These are phyloP conservation scores for Pyricularia sp. DNA, from an alignment of 2,329 filamentous ascomycete genomes.

Conservation along the genomic window DNA sequence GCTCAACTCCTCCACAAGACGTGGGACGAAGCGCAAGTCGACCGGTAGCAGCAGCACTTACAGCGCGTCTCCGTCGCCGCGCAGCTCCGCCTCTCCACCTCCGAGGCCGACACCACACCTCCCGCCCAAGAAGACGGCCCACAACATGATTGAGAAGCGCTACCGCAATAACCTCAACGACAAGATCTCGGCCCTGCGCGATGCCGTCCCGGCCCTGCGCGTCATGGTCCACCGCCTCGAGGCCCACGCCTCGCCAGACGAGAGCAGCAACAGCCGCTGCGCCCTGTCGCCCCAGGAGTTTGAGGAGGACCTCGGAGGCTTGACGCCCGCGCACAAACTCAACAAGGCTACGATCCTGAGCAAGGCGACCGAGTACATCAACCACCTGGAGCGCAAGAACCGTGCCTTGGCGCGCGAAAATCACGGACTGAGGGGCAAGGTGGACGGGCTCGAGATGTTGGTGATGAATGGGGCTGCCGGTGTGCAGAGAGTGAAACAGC, in stretches of 20 bases:
- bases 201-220: slow-evolving; percentile 52
- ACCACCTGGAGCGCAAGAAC: slow-evolving; percentile 21
- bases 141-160: slow-evolving; percentile 80
- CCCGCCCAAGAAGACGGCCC: slow-evolving; percentile 63
- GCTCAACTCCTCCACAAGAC: neutral
- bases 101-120: slow-evolving; percentile 7
- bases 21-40: slow-evolving; percentile 22
- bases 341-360: slow-evolving; percentile 33
- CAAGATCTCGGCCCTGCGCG: slow-evolving; percentile 67
- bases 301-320: slow-evolving; percentile 24
- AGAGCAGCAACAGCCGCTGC: slow-evolving; percentile 13
- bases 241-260: slow-evolving; percentile 27
- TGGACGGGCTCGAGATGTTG: slow-evolving; percentile 22
- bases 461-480: slow-evolving; percentile 16
- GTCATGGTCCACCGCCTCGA: slow-evolving; percentile 30
- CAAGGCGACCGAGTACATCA: slow-evolving; percentile 29
- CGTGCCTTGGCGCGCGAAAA: slow-evolving; percentile 34
- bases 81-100: slow-evolving; percentile 13
- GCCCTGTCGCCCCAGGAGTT: slow-evolving; percentile 1
- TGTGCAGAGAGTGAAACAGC: neutral
- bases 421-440: slow-evolving; percentile 27
- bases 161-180: slow-evolving; percentile 79
- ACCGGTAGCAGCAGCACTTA: slow-evolving; percentile 10
- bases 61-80: slow-evolving; percentile 9
- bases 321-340: slow-evolving; percentile 28